phyloP scores from a whole-genome alignment of 345 rosid genomes.

The Streptanthus diversifolius region DNA sequence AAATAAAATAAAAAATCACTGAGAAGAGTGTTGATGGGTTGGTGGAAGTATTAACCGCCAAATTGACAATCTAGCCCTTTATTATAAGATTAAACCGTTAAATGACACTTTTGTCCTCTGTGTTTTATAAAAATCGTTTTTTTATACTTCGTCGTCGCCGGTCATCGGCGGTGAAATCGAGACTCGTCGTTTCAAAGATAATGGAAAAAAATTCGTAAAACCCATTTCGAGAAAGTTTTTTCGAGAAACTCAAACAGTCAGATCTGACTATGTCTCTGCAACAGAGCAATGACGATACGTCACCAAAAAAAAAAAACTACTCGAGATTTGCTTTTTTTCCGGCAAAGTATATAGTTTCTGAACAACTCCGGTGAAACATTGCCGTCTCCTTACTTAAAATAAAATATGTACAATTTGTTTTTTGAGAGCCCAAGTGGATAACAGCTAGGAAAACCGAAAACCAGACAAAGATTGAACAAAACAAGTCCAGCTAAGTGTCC shows the following conservation, averaged over 20 bases:
- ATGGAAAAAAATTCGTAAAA: background rate
- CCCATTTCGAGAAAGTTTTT: background rate
- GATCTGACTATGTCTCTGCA: background rate
- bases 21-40: slow-evolving; percentile 5
- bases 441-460: slow-evolving; percentile 27
- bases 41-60: background rate
- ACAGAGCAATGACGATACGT: background rate
- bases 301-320: too few relatives aligned
- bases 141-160: background rate
- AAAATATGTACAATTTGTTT: slow-evolving; percentile 25
- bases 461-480: slow-evolving; percentile 5
- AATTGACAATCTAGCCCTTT: slow-evolving; percentile 7
- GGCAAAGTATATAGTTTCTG: background rate
- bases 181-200: background rate
- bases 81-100: background rate
- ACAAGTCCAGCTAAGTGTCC: slow-evolving; percentile 8
- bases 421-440: slow-evolving; percentile 13
- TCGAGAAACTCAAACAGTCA: background rate
- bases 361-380: background rate
- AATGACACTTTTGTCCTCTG: background rate
- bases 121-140: too few relatives aligned
- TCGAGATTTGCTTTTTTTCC: background rate
- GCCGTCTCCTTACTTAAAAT: background rate
- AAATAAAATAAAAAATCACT: slow-evolving; percentile 3
- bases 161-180: background rate